These are phyloP conservation scores for Favolaschia claudopus DNA, from an alignment of 768 basidiomycete genomes.

Conservation along the genomic window DNA sequence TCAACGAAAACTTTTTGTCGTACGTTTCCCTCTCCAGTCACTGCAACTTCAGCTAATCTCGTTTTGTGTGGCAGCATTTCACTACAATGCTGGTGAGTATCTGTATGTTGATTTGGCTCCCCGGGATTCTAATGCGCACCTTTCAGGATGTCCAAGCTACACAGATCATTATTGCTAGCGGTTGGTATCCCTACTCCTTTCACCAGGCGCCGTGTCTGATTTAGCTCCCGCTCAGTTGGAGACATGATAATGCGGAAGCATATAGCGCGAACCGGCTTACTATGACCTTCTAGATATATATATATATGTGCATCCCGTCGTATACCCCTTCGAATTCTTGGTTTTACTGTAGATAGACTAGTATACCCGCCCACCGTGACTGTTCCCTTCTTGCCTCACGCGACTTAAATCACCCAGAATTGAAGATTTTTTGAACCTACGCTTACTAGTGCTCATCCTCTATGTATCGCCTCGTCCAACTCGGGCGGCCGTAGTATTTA, in stretches of 20 bases:
- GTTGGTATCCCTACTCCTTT: constrained; percentile 41
- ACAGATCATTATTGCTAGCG: constrained; percentile 68
- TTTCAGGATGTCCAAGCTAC: constrained; percentile 71
- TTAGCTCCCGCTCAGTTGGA: constrained; percentile 51
- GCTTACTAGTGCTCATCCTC: too few species aligned
- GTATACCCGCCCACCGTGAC: too few species aligned
- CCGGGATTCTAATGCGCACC: constrained; percentile 13
- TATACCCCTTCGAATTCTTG: too few species aligned
- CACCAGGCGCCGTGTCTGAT: not conserved
- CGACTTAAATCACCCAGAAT: too few species aligned
- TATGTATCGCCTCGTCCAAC: too few species aligned
- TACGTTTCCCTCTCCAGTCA: constrained; percentile 44
- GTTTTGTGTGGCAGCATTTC: constrained; percentile 57
- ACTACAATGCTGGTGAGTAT: constrained; percentile 70
- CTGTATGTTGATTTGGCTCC: constrained; percentile 2
- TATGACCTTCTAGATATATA: constrained; percentile 4
- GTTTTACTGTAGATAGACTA: too few species aligned
- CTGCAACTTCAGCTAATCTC: constrained; percentile 14
- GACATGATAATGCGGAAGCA: constrained; percentile 75
- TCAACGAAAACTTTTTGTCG: constrained; percentile 68
- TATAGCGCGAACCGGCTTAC: constrained; percentile 57
- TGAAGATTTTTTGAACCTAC: too few species aligned
- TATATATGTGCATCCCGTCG: not conserved
- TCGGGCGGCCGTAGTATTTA: too few species aligned
- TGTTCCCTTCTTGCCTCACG: too few species aligned